Conservation (phyloP, 148 eudicot genomes). For the Chenopodium suecicum region DNA sequence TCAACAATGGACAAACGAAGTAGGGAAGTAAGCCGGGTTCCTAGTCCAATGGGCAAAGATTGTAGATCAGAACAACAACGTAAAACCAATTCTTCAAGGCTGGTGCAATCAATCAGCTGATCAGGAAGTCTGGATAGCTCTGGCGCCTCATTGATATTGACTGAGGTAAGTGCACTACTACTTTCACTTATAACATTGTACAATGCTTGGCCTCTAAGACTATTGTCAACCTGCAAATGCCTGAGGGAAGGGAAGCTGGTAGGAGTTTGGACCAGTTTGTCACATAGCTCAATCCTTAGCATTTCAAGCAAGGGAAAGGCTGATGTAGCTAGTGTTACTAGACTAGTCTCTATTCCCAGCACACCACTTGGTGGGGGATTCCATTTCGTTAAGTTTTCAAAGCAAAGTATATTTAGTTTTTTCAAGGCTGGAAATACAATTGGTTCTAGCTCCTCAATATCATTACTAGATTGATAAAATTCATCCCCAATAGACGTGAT, state of each 20-base stretch:
- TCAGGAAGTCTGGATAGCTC: conserved; percentile 12
- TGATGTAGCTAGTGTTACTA: background rate
- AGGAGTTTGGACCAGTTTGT: conserved; percentile 14
- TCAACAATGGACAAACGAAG: conserved; percentile 2
- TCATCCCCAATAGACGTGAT: conserved; percentile 12
- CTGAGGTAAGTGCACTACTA: conserved; percentile 7
- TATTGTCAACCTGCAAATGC: conserved; percentile 16
- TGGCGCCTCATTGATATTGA: conserved; percentile 16
- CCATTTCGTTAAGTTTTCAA: conserved; percentile 24
- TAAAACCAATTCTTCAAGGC: conserved; percentile 8
- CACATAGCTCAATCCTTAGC: conserved; percentile 22
- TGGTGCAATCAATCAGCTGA: conserved; percentile 11
- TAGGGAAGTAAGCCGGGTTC: conserved; percentile 13
- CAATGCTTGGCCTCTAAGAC: conserved; percentile 14
- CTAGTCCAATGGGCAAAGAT: conserved; percentile 15
- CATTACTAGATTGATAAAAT: conserved; percentile 18
- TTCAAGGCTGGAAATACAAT: conserved; percentile 4
- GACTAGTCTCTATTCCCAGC: background rate
- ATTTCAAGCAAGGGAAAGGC: conserved; percentile 26
- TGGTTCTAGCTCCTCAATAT: background rate
- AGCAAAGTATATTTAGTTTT: conserved; percentile 11
- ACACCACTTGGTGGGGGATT: background rate
- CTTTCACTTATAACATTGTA: conserved; percentile 15
- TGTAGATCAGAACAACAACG: conserved; percentile 12
- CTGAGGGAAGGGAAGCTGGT: conserved; percentile 21